Conservation (phyloP, 495 filamentous ascomycete genomes). For the Hypoxylon lienhwacheense region DNA sequence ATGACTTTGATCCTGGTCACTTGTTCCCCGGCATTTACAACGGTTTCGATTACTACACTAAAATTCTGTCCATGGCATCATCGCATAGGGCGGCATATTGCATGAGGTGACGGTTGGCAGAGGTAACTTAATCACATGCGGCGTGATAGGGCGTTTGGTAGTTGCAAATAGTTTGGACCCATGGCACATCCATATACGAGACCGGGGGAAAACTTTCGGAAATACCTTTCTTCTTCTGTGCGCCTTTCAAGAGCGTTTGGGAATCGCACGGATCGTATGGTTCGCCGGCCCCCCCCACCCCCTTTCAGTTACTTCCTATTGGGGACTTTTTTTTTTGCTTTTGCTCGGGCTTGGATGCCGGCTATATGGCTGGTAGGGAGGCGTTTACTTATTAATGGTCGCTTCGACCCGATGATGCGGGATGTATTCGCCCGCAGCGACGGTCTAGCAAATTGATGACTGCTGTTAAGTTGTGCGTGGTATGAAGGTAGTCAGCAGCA, state of each 20-base stretch:
- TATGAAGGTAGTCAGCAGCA: conserved; percentile 6
- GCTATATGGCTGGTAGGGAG: conserved; percentile 7
- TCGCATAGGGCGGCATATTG: conserved; percentile 42
- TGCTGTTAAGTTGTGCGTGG: not conserved
- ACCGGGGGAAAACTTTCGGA: conserved; percentile 21
- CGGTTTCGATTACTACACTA: conserved; percentile 27
- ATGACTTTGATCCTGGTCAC: conserved; percentile 12
- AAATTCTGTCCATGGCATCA: conserved; percentile 36
- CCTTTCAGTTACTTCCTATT: conserved; percentile 29
- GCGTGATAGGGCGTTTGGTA: conserved; percentile 38
- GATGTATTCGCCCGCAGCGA: conserved; percentile 2
- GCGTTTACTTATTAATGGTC: conserved; percentile 1
- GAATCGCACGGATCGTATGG: conserved; percentile 15
- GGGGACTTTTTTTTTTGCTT: too few species aligned
- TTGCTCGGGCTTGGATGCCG: conserved; percentile 13
- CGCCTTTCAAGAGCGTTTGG: conserved; percentile 19
- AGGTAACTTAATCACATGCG: conserved; percentile 30
- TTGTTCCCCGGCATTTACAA: conserved; percentile 21
- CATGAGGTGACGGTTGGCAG: conserved; percentile 37
- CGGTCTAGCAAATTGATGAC: conserved; percentile 12
- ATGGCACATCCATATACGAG: conserved; percentile 40
- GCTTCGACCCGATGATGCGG: not conserved
- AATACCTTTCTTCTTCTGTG: conserved; percentile 21
- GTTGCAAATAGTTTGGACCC: conserved; percentile 40
- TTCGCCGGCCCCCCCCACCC: conserved; percentile 6